These are phyloP conservation scores for Urtica urens DNA, from an alignment of 306 rosid species.

Conservation along the genomic window DNA sequence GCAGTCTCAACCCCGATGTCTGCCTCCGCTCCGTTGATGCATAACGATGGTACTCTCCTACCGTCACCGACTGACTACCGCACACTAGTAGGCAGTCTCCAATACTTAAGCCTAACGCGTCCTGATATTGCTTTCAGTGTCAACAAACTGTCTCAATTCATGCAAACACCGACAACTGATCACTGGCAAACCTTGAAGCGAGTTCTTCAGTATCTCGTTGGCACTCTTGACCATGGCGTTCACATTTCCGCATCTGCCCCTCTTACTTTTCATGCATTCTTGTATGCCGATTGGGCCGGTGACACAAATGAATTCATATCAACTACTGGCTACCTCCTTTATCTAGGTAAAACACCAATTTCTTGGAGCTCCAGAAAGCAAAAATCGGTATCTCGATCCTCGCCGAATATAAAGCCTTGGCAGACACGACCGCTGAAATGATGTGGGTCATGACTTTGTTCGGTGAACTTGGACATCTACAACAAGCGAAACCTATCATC, in stretches of 20 bases:
- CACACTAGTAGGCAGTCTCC: background rate
- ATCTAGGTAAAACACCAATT: background rate
- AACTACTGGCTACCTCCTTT: background rate
- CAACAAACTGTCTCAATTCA: background rate
- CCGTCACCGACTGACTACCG: no score
- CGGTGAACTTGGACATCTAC: background rate
- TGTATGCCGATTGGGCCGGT: background rate
- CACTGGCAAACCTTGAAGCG: background rate
- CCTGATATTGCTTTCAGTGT: background rate
- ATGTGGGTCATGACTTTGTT: background rate
- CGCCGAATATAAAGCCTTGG: background rate
- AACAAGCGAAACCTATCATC: background rate
- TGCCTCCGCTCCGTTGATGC: no score
- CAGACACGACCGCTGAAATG: background rate
- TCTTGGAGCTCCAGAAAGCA: background rate
- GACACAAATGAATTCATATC: background rate
- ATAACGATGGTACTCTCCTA: no score
- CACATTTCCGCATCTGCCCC: background rate
- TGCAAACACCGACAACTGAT: background rate
- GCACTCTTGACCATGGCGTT: background rate
- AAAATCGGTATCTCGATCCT: background rate
- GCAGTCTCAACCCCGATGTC: no score
- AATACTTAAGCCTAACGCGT: background rate
- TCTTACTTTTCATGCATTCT: background rate
- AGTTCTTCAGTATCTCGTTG: background rate